Evolutionary conservation across 2,329 filamentous ascomycete species (phyloP), one percentile per base, ranked within the genome.

Genomic region (Leptographium radiaticola): DNA sequence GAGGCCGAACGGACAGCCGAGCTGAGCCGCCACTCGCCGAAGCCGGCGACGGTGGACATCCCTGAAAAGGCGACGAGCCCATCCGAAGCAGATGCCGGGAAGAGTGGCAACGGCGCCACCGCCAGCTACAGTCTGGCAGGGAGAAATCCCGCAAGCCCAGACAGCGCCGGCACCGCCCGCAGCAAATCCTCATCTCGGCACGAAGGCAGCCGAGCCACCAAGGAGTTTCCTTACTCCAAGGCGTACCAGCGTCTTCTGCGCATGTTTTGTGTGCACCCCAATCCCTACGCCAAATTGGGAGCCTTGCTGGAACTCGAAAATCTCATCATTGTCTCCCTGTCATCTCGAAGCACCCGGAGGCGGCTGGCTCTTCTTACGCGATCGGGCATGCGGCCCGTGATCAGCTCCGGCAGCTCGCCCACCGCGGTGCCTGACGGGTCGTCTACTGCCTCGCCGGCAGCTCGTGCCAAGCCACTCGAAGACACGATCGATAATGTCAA

Each of bases 181-280:
- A 33, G 16, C 9, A 43, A 34, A 33, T 25, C 25, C 25, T 25
- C 25, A 5, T 25, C 18, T 9, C 16, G n/a, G 11, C 45, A 11
- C 8, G 46, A 48, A 13, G 13, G 20, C 44, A 38, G 15, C 42
- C 25, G n/a, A 57, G 66, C 67, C 13, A 63, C 64, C 4, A 58
- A 68, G 2, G 81, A 86, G 42, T 95, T 95, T 61, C 87, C 87
- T 0, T 96, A 91, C 64, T 81, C 81, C 51, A 80, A 82, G 59
- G 86, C 89, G 0, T 96, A 95, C 64, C 77, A 82, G 59, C 82
- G 84, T 13, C 74, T 97, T 1, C 74, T 97, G 36, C 83, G 81
- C 58, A 89, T 89, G 71, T 95, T 98, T 61, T 89, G 87, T 44
- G 87, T 90, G 5, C 87, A 94, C 59, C 87, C 88, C 0, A 95